Evolutionary conservation across 768 basidiomycete genomes (phyloP), one percentile per base, ranked within the genome.

Genomic region (Calocybe cyanea): DNA sequence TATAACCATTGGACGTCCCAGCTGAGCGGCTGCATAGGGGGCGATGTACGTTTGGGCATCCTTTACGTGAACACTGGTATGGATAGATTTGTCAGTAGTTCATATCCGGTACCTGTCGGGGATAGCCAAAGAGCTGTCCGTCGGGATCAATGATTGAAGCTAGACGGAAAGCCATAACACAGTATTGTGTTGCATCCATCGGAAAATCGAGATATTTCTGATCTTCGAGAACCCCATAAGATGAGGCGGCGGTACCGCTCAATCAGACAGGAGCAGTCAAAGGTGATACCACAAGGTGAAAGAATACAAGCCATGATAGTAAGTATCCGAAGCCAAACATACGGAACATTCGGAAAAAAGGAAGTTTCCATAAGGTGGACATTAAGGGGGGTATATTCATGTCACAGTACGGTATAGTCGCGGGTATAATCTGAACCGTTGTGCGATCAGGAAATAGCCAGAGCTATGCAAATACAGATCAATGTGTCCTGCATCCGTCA

Each of bases 401-500:
- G n/a, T n/a, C n/a, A 33, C 50, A 46, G 45, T 54, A 58, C 43
- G 55, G 36, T 55, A 54, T 18, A 32, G 38, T 45, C 48, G 47
- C 35, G 49, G 46, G 51, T 55, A 53, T 54, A 53, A 17, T 40
- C 38, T 43, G 41, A 46, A 50, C 25, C 25, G 11, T 28, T 49
- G 36, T 25, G 40, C 33, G 43, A 57, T 69, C 57, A 71, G 38
- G 71, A 63, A 54, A 74, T 64, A 46, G 72, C 74, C 46, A 76
- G 63, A 23, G 74, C 72, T 59, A 75, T 72, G 64, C 73, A 76
- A 59, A 71, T 66, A 66, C 72, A 75, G 44, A 75, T 72, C 52
- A 76, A 54, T 37, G 71, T 84, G 60, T 89, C 88, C 89, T 92
- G 64, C 33, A 48, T 41, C 50, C 17, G 45, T 51, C 49, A 41